Evolutionary conservation across 2,329 filamentous ascomycete genomes (phyloP).

Genomic region (Sarocladiaceae sp.): DNA sequence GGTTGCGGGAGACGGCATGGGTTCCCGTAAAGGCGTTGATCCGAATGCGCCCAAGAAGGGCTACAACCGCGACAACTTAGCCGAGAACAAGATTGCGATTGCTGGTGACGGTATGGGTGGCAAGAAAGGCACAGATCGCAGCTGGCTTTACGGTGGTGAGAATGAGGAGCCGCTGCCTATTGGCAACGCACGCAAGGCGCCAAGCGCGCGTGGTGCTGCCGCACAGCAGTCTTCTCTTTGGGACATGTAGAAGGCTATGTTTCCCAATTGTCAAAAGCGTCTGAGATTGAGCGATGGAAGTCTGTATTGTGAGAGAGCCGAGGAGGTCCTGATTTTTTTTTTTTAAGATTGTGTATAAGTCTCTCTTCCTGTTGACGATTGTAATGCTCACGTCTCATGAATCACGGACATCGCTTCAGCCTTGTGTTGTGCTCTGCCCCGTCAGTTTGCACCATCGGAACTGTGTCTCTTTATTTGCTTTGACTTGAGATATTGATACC

Average conservation of each 20-base stretch:
- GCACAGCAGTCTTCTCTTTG: conserved; percentile 8
- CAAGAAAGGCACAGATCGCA: conserved; percentile 46
- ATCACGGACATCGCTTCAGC: conserved; percentile 26
- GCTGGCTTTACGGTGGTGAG: conserved; percentile 48
- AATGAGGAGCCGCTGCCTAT: conserved; percentile 11
- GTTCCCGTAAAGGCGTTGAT: conserved; percentile 50
- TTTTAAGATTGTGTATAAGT: conserved; percentile 11
- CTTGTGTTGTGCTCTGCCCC: too few relatives aligned
- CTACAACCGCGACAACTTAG: conserved; percentile 41
- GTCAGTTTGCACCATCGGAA: too few relatives aligned
- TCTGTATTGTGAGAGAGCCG: not conserved
- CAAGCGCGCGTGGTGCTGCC: not conserved
- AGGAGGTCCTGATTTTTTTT: not conserved
- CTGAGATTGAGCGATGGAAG: not conserved
- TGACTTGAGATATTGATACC: not conserved
- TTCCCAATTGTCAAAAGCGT: not conserved
- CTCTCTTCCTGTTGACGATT: conserved; percentile 19
- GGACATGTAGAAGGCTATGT: conserved; percentile 3
- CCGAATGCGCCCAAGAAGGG: conserved; percentile 25
- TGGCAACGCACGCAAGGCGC: conserved; percentile 3
- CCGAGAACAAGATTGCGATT: conserved; percentile 36
- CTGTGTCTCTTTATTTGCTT: not conserved
- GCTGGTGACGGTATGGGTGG: conserved; percentile 65
- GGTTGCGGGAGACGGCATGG: conserved; percentile 64
- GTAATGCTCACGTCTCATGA: conserved; percentile 29